Evolutionary conservation across 805 yeast species (phyloP).

Genomic region (Lachancea cidri): DNA sequence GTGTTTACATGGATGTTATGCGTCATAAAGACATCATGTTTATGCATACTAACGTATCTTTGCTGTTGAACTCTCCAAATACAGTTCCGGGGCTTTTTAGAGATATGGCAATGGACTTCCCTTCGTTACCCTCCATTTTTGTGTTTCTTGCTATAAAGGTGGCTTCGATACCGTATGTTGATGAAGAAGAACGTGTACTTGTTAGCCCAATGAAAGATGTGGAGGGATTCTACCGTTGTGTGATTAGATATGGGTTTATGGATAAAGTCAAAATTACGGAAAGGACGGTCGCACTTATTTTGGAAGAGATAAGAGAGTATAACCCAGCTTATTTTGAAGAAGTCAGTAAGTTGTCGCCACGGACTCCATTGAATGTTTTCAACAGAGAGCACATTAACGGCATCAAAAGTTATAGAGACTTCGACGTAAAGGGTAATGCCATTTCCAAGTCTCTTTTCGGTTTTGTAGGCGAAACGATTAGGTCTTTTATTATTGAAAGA

Average conservation of each 20-base stretch:
- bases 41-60: too few species aligned
- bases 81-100: too few species aligned
- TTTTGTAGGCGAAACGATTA: not conserved
- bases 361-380: not conserved
- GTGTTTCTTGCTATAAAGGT: conserved; percentile 41
- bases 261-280: conserved; percentile 24
- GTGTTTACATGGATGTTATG: too few species aligned
- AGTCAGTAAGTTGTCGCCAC: not conserved
- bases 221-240: conserved; percentile 45
- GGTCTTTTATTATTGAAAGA: conserved; percentile 6
- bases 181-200: conserved; percentile 36
- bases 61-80: too few species aligned
- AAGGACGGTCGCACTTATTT: not conserved
- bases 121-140: conserved; percentile 40
- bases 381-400: not conserved
- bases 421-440: not conserved
- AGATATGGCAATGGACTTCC: conserved; percentile 53
- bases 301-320: not conserved
- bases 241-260: conserved; percentile 48
- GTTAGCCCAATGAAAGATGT: conserved; percentile 36
- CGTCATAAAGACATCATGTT: too few species aligned
- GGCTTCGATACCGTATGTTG: conserved; percentile 39
- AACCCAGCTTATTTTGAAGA: not conserved
- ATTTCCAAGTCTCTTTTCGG: not conserved
- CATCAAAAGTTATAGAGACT: not conserved